Evolutionary conservation across 805 yeast genomes (phyloP), one percentile per base, ranked within the genome.

Genomic region (Phaffomyces thermotolerans): DNA sequence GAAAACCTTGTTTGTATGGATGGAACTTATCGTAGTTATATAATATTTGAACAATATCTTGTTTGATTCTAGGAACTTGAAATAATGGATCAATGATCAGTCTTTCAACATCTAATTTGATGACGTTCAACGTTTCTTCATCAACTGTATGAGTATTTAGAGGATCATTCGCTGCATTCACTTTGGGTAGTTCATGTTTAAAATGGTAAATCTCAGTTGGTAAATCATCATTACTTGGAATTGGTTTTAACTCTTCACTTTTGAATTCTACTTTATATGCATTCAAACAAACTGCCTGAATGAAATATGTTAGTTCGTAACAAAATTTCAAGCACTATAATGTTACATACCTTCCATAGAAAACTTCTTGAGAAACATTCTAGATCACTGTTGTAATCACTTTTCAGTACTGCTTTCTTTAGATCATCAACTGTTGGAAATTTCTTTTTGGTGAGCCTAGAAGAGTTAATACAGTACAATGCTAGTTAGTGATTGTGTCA

Each of bases 1-100:
- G 80, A 44, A 69, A 63, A 0, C 80, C 80, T 52, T 75, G 80
- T 49, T 73, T 71, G 41, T 70, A 70, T 1, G 59, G 52, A 0
- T 57, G 50, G 39, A 52, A 54, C 17, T 34, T 50, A 42, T 55
- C 40, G 37, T 55, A 57, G 35, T 54, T 58, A 48, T 48, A 58
- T 8, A 58, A 33, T 15, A 58, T 56, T 44, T 55, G 46, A 1
- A 44, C 44, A n/a, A 58, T 48, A 13, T 58, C 61, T 1, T 36
- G 10, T 32, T 53, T 47, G 12, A 47, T 44, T 1, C 20, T 25
- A 1, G 44, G 48, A 6, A 45, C 37, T 12, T 45, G 37, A 37
- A 58, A 57, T 1, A 58, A 35, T 1, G 59, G 57, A n/a, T 54
- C 59, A 12, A 58, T 51, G 3, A 57, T 39, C 6, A 58, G 43